These are phyloP conservation scores for Collybiopsis confluens DNA, from an alignment of 768 basidiomycete species.

Conservation along the genomic window DNA sequence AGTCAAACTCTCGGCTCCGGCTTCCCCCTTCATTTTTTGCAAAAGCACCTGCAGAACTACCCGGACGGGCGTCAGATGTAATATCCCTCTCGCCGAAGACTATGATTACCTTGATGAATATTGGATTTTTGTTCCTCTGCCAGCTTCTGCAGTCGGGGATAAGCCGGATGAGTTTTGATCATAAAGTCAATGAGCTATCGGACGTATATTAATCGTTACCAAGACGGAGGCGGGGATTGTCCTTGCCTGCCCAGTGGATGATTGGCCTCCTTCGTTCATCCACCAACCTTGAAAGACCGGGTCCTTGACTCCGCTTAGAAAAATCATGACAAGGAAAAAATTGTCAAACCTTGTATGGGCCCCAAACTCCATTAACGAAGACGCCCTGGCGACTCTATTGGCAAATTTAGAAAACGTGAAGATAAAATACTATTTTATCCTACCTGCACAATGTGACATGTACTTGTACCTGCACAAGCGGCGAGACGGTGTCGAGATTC, in stretches of 20 bases:
- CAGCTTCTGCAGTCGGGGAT: conserved; percentile 58
- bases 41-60: conserved; percentile 73
- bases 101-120: conserved; percentile 49
- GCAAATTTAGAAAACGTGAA: background rate
- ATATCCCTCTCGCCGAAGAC: background rate
- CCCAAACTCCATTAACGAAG: conserved; percentile 92
- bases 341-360: conserved; percentile 65
- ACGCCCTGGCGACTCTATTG: conserved; percentile 73
- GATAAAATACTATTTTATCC: background rate
- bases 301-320: conserved; percentile 36
- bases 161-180: conserved; percentile 87
- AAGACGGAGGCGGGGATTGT: background rate
- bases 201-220: background rate
- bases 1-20: conserved; percentile 56
- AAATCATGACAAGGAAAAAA: background rate
- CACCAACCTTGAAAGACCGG: conserved; percentile 93
- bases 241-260: conserved; percentile 88
- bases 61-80: background rate
- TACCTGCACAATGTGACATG: conserved; percentile 91
- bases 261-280: conserved; percentile 99
- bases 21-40: conserved; percentile 57
- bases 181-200: conserved; percentile 88
- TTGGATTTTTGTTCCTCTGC: conserved; percentile 57
- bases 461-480: conserved; percentile 93
- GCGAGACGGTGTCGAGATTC: conserved; percentile 83